Evolutionary conservation across 345 rosid genomes (phyloP).

Genomic region (Litchi chinensis): DNA sequence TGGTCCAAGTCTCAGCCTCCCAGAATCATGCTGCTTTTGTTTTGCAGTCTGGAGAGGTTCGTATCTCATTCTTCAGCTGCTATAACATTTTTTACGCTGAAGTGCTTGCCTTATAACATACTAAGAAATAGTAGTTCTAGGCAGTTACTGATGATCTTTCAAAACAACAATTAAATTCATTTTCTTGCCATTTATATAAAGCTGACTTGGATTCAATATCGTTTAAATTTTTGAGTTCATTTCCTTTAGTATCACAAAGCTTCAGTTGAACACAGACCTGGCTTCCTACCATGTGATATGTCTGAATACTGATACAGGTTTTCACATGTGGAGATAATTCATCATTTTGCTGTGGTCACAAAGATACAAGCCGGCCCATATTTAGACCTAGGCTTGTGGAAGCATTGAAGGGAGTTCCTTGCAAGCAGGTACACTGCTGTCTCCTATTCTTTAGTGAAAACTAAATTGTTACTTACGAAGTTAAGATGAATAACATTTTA

Average conservation of each 20-base stretch:
- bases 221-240: neutral
- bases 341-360: conserved; percentile 85
- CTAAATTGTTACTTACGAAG: neutral
- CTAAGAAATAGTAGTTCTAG: neutral
- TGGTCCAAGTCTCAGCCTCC: conserved; percentile 87
- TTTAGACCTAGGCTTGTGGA: conserved; percentile 87
- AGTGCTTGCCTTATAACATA: neutral
- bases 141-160: neutral
- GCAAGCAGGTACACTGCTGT: conserved; percentile 67
- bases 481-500: neutral
- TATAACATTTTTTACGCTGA: neutral
- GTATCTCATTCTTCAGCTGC: conserved; percentile 20
- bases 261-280: neutral
- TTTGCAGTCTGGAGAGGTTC: conserved; percentile 89
- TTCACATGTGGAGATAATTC: conserved; percentile 97
- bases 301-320: conserved; percentile 53
- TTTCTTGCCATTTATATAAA: neutral
- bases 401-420: conserved; percentile 74
- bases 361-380: conserved; percentile 72
- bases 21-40: conserved; percentile 90
- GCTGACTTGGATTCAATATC: neutral
- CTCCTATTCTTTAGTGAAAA: neutral
- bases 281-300: neutral
- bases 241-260: neutral
- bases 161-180: neutral